These are phyloP conservation scores for Ceratobasidium sp. DNA, from an alignment of 1,284 basidiomycete species.

Conservation along the genomic window DNA sequence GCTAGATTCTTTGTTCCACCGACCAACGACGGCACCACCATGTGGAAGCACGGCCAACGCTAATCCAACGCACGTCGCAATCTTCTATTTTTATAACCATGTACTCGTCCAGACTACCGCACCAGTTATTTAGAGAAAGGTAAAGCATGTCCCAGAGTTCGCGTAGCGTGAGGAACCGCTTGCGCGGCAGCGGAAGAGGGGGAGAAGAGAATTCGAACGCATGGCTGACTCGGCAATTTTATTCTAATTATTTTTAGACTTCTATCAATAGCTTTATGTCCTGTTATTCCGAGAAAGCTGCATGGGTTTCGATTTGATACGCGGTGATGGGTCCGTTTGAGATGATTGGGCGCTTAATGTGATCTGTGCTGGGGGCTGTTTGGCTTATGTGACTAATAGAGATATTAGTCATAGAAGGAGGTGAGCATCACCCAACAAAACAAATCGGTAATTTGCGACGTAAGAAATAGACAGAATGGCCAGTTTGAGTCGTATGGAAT, in stretches of 20 bases:
- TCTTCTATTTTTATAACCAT: constrained; percentile 37
- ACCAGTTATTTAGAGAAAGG: not conserved
- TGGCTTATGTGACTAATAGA: too few relatives aligned
- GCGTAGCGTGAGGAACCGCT: constrained; percentile 14
- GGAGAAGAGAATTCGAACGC: constrained; percentile 39
- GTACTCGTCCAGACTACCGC: not conserved
- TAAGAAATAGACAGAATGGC: too few relatives aligned
- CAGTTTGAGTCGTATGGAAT: too few relatives aligned
- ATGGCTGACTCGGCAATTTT: constrained; percentile 27
- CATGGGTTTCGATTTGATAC: not conserved
- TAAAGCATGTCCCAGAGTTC: constrained; percentile 15
- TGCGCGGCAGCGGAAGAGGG: not conserved
- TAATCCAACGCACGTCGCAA: not conserved
- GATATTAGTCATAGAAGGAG: too few relatives aligned
- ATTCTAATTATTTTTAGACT: constrained; percentile 28
- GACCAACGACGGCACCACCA: constrained; percentile 16
- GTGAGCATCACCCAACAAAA: too few relatives aligned
- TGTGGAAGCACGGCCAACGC: constrained; percentile 34
- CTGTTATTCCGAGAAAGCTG: not conserved
- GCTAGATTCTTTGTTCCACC: not conserved
- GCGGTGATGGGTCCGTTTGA: too few relatives aligned
- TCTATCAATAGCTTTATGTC: constrained; percentile 1
- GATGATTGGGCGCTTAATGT: too few relatives aligned
- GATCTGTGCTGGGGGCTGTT: too few relatives aligned
- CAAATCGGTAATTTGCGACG: too few relatives aligned